A percentile compares a stretch with the other conserved stretches of the same genome.
Conservation (phyloP, 768 basidiomycete species). For the Suillus brevipes region DNA sequence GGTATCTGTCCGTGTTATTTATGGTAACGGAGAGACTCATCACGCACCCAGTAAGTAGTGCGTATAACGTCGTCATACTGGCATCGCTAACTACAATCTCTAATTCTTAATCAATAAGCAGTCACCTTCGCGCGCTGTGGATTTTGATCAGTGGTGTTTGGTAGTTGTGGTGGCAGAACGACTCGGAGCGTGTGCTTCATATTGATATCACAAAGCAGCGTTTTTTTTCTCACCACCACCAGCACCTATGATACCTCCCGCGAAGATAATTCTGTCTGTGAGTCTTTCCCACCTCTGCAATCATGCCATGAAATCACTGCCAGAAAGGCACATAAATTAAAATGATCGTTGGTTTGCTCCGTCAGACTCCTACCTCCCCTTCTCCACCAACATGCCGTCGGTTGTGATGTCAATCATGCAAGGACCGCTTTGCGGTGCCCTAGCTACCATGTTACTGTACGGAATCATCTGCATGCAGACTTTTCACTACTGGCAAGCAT, state of each 20-base stretch:
- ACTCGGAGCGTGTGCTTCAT: too few species aligned
- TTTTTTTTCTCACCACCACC: neutral
- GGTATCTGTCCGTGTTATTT: too few species aligned
- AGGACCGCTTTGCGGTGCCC: constrained; percentile 15
- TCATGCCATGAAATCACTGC: neutral
- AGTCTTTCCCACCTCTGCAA: neutral
- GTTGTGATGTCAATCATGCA: constrained; percentile 13
- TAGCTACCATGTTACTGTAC: constrained; percentile 14
- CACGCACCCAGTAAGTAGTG: neutral
- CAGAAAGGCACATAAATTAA: neutral
- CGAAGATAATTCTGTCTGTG: neutral
- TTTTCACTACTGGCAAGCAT: constrained; percentile 14
- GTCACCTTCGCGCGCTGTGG: neutral
- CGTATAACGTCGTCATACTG: neutral
- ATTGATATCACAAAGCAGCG: neutral
- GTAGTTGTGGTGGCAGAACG: too few species aligned
- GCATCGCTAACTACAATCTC: neutral
- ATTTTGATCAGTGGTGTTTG: neutral
- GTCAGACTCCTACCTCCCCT: neutral
- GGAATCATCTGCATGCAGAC: constrained; percentile 21
- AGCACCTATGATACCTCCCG: neutral
- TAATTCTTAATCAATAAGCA: neutral
- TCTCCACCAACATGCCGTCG: constrained; percentile 10
- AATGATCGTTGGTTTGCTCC: neutral
- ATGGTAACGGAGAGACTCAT: too few species aligned